Conservation (phyloP, 768 basidiomycete genomes). For the Boletus subcaerulescens region DNA sequence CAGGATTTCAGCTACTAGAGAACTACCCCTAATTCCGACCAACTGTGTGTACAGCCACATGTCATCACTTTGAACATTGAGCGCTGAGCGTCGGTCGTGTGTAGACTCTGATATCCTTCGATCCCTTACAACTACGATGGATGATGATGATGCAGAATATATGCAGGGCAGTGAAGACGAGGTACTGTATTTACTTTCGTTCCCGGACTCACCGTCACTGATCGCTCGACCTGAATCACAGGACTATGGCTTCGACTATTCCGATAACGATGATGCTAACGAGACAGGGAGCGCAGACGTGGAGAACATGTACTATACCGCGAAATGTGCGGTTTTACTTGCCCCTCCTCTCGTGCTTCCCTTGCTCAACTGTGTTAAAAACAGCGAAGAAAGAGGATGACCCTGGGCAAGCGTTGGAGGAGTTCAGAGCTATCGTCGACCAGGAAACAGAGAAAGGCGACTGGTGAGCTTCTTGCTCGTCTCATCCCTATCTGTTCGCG, state of each 20-base stretch:
- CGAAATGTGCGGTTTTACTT: conserved; percentile 68
- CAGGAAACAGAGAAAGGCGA: conserved; percentile 92
- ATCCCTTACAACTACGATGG: conserved; percentile 47
- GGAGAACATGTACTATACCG: conserved; percentile 98
- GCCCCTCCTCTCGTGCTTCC: background rate
- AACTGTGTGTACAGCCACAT: too few species aligned
- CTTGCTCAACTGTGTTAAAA: background rate
- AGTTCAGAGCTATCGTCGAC: conserved; percentile 85
- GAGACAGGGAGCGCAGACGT: conserved; percentile 82
- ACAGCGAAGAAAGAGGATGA: conserved; percentile 92
- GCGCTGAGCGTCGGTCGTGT: too few species aligned
- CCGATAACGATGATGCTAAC: conserved; percentile 82
- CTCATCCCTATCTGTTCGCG: background rate
- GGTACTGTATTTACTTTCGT: conserved; percentile 38
- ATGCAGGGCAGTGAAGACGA: conserved; percentile 89
- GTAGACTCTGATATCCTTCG: background rate
- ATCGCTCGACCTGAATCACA: conserved; percentile 31
- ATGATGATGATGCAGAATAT: conserved; percentile 92
- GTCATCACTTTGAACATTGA: too few species aligned
- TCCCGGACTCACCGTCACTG: background rate
- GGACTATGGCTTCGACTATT: conserved; percentile 98
- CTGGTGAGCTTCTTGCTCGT: conserved; percentile 54
- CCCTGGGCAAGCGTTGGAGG: conserved; percentile 87
- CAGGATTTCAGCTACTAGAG: too few species aligned
- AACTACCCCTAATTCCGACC: too few species aligned